Conservation (phyloP, 2,329 filamentous ascomycete genomes). For the Ambrosiella cleistominuta region DNA sequence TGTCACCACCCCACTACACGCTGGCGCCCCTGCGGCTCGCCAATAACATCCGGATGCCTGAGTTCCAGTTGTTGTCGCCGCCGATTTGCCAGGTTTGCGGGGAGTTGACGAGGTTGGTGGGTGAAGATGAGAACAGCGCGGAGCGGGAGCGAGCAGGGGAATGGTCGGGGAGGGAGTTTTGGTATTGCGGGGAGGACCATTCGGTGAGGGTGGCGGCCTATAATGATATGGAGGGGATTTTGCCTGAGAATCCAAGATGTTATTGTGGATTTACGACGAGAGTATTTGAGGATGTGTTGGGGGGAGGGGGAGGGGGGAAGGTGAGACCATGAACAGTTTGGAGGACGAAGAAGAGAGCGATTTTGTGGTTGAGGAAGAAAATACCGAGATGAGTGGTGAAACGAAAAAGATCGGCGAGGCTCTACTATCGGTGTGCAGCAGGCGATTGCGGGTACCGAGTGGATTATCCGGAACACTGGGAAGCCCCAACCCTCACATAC, state of each 20-base stretch:
- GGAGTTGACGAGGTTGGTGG: not conserved
- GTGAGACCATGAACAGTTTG: not conserved
- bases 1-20: not conserved
- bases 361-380: not conserved
- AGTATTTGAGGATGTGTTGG: not conserved
- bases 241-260: constrained; percentile 12
- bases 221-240: constrained; percentile 9
- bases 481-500: not conserved
- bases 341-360: not conserved
- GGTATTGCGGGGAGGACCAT: constrained; percentile 6
- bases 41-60: constrained; percentile 8
- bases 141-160: too few species aligned
- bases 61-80: constrained; percentile 7
- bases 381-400: not conserved
- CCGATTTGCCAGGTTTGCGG: constrained; percentile 11
- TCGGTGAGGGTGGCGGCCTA: constrained; percentile 2
- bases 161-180: not conserved
- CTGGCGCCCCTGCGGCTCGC: not conserved
- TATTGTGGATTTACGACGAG: constrained; percentile 11
- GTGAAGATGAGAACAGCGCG: not conserved
- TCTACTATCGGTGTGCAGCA: constrained; percentile 10
- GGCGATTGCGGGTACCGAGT: constrained; percentile 8
- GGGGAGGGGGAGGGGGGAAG: not conserved
- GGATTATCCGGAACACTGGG: constrained; percentile 3
- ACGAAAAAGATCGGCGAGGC: not conserved